A percentile compares a stretch with the other conserved stretches of the same genome.
These are phyloP conservation scores for Phellopilus nigrolimitatus DNA, from an alignment of 1,284 basidiomycete genomes.

Conservation along the genomic window DNA sequence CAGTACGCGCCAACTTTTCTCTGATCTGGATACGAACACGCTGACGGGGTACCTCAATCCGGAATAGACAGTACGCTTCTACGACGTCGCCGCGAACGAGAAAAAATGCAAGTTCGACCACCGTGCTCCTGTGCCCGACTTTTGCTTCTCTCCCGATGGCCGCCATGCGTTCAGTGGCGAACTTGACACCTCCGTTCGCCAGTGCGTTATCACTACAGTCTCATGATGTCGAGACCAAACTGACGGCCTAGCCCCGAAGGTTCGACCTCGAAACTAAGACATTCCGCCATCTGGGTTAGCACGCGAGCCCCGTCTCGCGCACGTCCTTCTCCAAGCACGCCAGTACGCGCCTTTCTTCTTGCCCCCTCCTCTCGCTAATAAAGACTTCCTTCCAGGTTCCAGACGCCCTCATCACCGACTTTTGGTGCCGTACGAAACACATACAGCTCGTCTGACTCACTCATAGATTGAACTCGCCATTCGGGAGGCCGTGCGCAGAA, in stretches of 20 bases:
- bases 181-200: conserved; percentile 65
- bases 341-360: conserved; percentile 37
- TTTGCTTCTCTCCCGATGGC: conserved; percentile 55
- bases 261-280: conserved; percentile 61
- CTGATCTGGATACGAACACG: neutral
- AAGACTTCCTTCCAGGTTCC: neutral
- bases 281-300: conserved; percentile 59
- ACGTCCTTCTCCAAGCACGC: conserved; percentile 52
- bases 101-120: conserved; percentile 75
- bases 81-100: conserved; percentile 60
- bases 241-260: conserved; percentile 31
- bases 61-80: conserved; percentile 65
- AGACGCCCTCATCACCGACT: conserved; percentile 79
- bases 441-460: too few species aligned
- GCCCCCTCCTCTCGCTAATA: neutral
- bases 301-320: conserved; percentile 60
- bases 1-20: conserved; percentile 45
- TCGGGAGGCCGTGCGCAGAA: too few species aligned
- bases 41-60: conserved; percentile 15
- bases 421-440: conserved; percentile 93
- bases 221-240: neutral
- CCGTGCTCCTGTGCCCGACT: conserved; percentile 67
- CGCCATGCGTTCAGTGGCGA: conserved; percentile 69
- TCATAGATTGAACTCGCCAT: too few species aligned
- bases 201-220: conserved; percentile 40